Base-by-base conservation (phyloP, 331 rosid species). In the Dryas integrifolia region DNA sequence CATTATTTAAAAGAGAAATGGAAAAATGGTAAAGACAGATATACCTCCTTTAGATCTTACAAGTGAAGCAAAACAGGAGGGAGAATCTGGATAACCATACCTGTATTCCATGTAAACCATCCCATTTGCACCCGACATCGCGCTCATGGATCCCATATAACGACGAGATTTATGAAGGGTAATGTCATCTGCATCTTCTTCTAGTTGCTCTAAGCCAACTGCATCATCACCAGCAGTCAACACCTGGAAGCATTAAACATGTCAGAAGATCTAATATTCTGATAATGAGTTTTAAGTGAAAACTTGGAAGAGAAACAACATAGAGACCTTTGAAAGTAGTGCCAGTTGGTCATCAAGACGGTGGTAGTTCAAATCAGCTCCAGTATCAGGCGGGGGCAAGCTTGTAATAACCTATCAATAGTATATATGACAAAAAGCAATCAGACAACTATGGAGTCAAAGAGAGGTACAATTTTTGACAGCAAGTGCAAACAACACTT, bases 41-140 rank as follows among this genome's bases (percentile, higher is more conserved):
- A 6, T 5, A 69, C 62, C 45, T 52, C 30, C 16, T 68, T 16
- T 4, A 7, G 9, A 58, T n/a, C 60, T 53, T 49, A 51, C n/a
- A n/a, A 9, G 16, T 3, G 7, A 53, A 51, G 45, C 43, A 30
- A 35, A 6, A 15, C 35, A 38, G 52, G 9, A 11, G 21, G 47
- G 67, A 5, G 11, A 26, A 56, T 52, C 72, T 52, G 58, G 58
- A 68, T 55, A 18, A 77, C 41, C 72, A n/a, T 40, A 91, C 98
- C 98, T 82, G 85, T 91, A 94, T 58, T 94, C 98, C 98, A 94
- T 91, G 83, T 94, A 94, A 71, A 86, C 85, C 91, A 84, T 88
- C 73, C 98, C 97, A 57, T 89, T 85, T 43, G 98, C 96, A 50
- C 98, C 98, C 3, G 98, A 94, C 96, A 94, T 88, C 11, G 90